phyloP scores from a whole-genome alignment of 2,329 filamentous ascomycete genomes.

The Atkinsonella texensis region DNA sequence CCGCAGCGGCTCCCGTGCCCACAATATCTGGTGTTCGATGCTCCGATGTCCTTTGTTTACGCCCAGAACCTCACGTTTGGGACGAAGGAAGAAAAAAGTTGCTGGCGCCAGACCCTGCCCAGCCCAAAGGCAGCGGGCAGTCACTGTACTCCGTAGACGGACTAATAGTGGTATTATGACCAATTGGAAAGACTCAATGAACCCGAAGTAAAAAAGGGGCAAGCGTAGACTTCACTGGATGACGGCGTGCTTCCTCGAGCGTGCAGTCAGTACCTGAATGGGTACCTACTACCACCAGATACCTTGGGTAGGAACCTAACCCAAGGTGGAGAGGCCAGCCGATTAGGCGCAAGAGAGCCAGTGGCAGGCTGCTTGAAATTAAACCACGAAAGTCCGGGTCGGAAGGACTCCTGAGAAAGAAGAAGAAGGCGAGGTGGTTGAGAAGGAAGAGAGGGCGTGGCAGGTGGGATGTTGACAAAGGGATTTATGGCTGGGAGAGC shows the following conservation, averaged over 20 bases:
- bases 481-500: not conserved
- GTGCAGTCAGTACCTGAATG: not conserved
- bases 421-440: not conserved
- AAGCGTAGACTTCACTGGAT: not conserved
- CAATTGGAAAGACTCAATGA: not conserved
- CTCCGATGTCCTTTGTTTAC: not conserved
- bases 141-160: not conserved
- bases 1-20: constrained; percentile 1
- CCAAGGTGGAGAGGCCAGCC: not conserved
- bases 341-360: not conserved
- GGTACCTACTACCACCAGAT: too few relatives aligned
- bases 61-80: not conserved
- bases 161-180: not conserved
- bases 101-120: not conserved
- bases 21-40: not conserved
- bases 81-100: not conserved
- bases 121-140: not conserved
- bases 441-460: not conserved
- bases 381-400: not conserved
- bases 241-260: not conserved
- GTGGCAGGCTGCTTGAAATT: not conserved
- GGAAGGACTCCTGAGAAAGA: not conserved
- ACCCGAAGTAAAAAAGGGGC: not conserved
- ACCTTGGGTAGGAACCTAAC: too few relatives aligned
- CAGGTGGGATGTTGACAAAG: not conserved